Evolutionary conservation across 78 protist genomes (phyloP).

Genomic region (Pigoraptor vietnamica): DNA sequence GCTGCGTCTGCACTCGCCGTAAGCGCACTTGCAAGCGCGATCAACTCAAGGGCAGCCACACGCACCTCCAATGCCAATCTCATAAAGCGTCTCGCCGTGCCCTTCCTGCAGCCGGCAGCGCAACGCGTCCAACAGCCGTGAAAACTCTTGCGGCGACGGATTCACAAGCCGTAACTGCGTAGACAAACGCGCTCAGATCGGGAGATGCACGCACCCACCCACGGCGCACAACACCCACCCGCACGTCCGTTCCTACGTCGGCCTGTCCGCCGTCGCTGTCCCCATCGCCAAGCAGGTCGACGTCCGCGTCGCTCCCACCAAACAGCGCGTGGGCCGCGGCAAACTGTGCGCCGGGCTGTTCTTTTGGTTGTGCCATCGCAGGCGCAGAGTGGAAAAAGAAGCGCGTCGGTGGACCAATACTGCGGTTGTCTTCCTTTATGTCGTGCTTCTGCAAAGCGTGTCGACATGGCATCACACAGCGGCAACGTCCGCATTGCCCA

Average conservation of each 20-base stretch:
- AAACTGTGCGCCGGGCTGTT: too few species aligned
- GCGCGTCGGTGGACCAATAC: too few species aligned
- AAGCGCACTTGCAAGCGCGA: too few species aligned
- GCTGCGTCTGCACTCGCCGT: background rate
- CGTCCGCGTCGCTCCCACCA: background rate
- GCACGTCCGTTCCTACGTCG: background rate
- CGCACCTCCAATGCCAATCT: constrained; percentile 50
- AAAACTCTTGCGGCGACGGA: background rate
- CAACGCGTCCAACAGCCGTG: background rate
- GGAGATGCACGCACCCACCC: too few species aligned
- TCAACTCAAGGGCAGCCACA: background rate
- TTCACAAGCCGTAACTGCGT: background rate
- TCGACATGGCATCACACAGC: too few species aligned
- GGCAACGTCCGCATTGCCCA: too few species aligned
- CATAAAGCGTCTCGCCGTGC: constrained; percentile 58
- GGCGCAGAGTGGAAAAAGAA: too few species aligned
- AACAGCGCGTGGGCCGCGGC: background rate
- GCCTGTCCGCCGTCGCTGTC: background rate
- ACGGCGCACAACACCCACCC: too few species aligned
- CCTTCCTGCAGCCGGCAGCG: constrained; percentile 47
- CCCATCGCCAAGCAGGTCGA: background rate
- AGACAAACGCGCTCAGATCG: too few species aligned
- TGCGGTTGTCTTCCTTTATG: too few species aligned
- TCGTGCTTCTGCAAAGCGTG: too few species aligned
- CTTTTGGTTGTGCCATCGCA: too few species aligned